These are phyloP conservation scores for Fusarium euwallaceae DNA, from an alignment of 2,329 filamentous ascomycete species.

Conservation along the genomic window DNA sequence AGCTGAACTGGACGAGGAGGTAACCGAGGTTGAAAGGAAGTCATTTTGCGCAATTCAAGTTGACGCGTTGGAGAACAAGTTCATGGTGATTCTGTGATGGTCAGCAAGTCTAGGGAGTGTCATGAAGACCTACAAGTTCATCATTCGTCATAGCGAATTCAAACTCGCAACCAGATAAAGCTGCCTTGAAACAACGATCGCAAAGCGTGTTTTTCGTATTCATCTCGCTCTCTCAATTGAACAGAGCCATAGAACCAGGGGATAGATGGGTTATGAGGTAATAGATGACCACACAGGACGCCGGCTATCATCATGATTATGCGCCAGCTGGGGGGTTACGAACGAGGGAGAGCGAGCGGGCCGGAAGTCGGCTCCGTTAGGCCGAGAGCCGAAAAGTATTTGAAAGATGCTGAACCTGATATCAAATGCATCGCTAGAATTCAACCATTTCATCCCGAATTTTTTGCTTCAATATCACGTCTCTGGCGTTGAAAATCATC, in stretches of 20 bases:
- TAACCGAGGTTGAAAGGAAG: slow-evolving; percentile 1
- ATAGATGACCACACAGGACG: slow-evolving; percentile 9
- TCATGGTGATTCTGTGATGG: background rate
- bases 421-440: background rate
- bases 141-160: slow-evolving; percentile 7
- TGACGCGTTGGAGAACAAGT: background rate
- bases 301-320: slow-evolving; percentile 30
- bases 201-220: background rate
- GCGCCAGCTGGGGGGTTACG: slow-evolving; percentile 4
- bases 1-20: background rate
- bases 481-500: background rate
- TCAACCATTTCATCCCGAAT: background rate
- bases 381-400: slow-evolving; percentile 28
- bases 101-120: background rate
- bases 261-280: slow-evolving; percentile 11
- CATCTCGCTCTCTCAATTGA: background rate
- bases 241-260: background rate
- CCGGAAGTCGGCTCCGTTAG: slow-evolving; percentile 27
- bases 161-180: background rate
- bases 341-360: background rate
- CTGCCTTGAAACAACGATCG: background rate
- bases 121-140: slow-evolving; percentile 4
- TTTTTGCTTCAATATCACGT: background rate
- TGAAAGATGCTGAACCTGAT: background rate
- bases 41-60: background rate